These are phyloP conservation scores for Pichia paraexigua DNA, from an alignment of 805 yeast species.

Conservation along the genomic window DNA sequence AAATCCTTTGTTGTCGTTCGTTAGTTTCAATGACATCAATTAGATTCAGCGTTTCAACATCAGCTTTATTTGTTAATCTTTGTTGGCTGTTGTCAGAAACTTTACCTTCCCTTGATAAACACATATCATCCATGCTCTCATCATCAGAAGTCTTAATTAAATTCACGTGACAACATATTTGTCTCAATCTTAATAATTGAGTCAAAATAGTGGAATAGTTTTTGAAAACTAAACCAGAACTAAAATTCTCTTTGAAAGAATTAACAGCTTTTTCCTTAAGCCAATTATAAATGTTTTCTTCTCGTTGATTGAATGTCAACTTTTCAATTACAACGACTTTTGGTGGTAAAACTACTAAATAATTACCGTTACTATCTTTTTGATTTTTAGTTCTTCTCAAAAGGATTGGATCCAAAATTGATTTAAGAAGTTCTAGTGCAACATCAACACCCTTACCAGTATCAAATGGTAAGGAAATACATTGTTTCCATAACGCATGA, in stretches of 20 bases:
- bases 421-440: conserved; percentile 78
- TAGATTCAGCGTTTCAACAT: conserved; percentile 17
- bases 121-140: conserved; percentile 28
- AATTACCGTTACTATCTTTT: conserved; percentile 65
- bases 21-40: conserved; percentile 20
- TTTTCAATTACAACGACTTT: conserved; percentile 66
- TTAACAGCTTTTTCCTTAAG: conserved; percentile 59
- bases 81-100: background rate
- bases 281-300: conserved; percentile 58
- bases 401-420: conserved; percentile 75
- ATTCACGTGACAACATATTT: conserved; percentile 78
- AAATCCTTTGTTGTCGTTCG: conserved; percentile 18
- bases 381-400: conserved; percentile 81
- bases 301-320: conserved; percentile 58
- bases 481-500: conserved; percentile 79
- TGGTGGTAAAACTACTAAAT: conserved; percentile 67
- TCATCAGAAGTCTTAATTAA: conserved; percentile 41
- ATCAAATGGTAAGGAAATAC: conserved; percentile 78
- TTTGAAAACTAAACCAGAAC: conserved; percentile 59
- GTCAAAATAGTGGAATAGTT: conserved; percentile 74
- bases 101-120: background rate
- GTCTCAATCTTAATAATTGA: conserved; percentile 76
- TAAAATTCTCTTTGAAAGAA: conserved; percentile 51
- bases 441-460: conserved; percentile 51
- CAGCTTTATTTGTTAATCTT: conserved; percentile 9